Base-by-base conservation (phyloP, 2,329 filamentous ascomycete species). In the Aspergillus fumigatus region DNA sequence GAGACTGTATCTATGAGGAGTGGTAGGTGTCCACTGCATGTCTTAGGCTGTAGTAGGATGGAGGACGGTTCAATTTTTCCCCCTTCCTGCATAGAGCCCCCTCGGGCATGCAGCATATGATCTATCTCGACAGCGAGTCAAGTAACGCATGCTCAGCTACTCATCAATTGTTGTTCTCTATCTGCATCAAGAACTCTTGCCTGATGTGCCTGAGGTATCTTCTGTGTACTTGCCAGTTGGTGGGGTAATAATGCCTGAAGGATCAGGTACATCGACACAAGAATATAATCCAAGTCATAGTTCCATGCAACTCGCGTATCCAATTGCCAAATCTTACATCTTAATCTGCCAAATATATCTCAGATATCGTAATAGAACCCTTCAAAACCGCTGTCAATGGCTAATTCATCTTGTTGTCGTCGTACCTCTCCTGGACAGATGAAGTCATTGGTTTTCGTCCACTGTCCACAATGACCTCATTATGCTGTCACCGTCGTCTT, bases 401-500 rank as follows among this genome's bases (percentile, higher is more conserved):
- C 11, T 26, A 7, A 3, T 52, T n/a, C 10, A 25, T n/a, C 17
- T 11, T 40, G 10, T 27, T 35, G 48, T 53, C n/a, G 35, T 32
- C 23, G 19, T 49, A 32, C 52, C 52, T 48, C 38, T 19, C 11
- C 23, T 19, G 25, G 47, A 4, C 5, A 47, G 53, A 64, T 70
- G 67, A 71, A 66, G 62, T 71, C 68, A 71, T 69, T 38, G 14
- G 32, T 6, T 38, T 6, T 38, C 14, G 14, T 17, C 3, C 32
- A 23, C 8, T 40, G 52, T 38, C 63, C 62, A 63, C 59, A 53
- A 70, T 71, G 69, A 71, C 65, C 63, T 71, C 68, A 71, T 57
- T n/a, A 69, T 70, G 67, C 51, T 64, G 64, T 71, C 68, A 70
- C 38, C 32, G 41, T 29, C 49, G 21, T 45, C 21, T 21, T 14